Percentiles rank a stretch among this genome's conserved stretches.
Evolutionary conservation across 495 filamentous ascomycete genomes (phyloP).

Genomic region (Hypoxylon crocopeplum): DNA sequence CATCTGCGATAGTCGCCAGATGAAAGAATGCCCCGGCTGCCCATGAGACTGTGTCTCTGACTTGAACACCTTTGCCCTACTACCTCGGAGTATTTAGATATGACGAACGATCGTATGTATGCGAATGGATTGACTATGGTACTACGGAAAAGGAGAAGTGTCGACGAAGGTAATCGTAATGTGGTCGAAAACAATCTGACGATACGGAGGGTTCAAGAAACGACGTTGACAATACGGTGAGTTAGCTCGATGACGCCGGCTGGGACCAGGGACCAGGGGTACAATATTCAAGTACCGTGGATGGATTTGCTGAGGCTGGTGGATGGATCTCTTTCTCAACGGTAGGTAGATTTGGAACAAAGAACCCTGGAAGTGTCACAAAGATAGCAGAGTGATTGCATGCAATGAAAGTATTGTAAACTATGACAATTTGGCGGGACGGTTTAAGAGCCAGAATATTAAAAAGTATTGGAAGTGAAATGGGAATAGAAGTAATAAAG

Average conservation of each 20-base stretch:
- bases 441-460: no score
- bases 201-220: constrained; percentile 13
- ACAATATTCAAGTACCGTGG: background rate
- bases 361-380: background rate
- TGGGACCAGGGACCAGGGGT: constrained; percentile 8
- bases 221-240: constrained; percentile 25
- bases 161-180: constrained; percentile 3
- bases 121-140: background rate
- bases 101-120: constrained; percentile 1
- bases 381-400: background rate
- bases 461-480: no score
- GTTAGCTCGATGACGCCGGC: constrained; percentile 20
- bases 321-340: background rate
- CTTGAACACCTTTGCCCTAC: constrained; percentile 1
- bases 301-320: constrained; percentile 23
- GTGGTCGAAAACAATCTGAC: constrained; percentile 8
- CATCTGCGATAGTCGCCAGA: constrained; percentile 32
- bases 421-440: no score
- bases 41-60: constrained; percentile 29
- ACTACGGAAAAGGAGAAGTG: background rate
- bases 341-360: constrained; percentile 1
- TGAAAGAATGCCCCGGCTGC: constrained; percentile 27
- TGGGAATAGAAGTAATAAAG: no score
- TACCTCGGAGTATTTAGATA: background rate
- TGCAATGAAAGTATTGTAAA: no score